phyloP scores from a whole-genome alignment of 495 filamentous ascomycete species.

The Astrothelium macrocarpum region DNA sequence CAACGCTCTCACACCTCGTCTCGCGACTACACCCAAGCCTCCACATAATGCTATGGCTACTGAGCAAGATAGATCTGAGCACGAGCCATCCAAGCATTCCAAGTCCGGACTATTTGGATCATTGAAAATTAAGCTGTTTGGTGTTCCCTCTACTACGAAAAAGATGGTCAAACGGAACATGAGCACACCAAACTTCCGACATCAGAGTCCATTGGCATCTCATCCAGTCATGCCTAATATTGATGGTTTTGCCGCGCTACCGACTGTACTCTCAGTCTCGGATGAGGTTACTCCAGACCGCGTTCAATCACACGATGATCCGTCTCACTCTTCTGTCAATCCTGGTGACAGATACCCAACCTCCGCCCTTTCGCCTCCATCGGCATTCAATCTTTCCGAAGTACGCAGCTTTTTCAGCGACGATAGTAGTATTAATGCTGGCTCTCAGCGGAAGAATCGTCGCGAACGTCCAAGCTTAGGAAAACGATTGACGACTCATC shows the following conservation, averaged over 20 bases:
- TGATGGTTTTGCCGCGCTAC: not conserved
- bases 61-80: not conserved
- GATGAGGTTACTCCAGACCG: not conserved
- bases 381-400: conserved; percentile 25
- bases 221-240: conserved; percentile 1
- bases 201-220: not conserved
- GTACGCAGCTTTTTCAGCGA: conserved; percentile 35
- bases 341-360: conserved; percentile 33
- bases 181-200: not conserved
- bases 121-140: not conserved
- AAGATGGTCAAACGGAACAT: conserved; percentile 2
- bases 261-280: conserved; percentile 1
- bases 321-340: conserved; percentile 14
- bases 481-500: not conserved
- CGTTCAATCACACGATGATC: not conserved
- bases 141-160: not conserved
- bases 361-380: conserved; percentile 25
- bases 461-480: conserved; percentile 1
- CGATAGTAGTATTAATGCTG: conserved; percentile 22
- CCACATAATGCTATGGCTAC: not conserved
- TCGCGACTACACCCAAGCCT: not conserved
- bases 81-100: not conserved
- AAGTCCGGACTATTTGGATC: not conserved
- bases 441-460: not conserved
- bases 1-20: conserved; percentile 10